phyloP scores from a whole-genome alignment of 2,329 filamentous ascomycete genomes.

The Aspergillus novoparasiticus region DNA sequence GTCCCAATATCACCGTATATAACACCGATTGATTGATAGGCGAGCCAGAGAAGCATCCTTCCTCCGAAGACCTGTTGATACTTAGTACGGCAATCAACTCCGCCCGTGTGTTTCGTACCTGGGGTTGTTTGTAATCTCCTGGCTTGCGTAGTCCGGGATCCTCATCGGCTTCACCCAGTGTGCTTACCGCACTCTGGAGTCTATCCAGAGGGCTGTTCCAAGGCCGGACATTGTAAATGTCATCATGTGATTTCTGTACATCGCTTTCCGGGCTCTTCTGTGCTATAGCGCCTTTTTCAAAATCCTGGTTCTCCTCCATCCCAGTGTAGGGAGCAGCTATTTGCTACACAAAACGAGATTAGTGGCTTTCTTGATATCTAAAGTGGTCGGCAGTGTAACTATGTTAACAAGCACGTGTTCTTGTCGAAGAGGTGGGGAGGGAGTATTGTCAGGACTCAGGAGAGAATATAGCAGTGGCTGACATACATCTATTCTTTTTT shows the following conservation, averaged over 20 bases:
- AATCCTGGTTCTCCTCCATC: constrained; percentile 4
- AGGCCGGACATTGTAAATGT: constrained; percentile 5
- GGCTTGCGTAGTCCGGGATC: constrained; percentile 16
- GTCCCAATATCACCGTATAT: constrained; percentile 65
- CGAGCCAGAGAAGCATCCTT: constrained; percentile 39
- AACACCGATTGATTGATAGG: constrained; percentile 59
- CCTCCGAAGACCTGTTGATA: constrained; percentile 12
- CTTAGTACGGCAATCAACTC: not conserved
- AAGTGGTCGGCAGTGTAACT: not conserved
- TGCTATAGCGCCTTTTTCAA: not conserved
- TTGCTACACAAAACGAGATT: not conserved
- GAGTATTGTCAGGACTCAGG: not conserved
- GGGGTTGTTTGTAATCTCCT: constrained; percentile 12
- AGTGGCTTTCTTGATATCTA: not conserved
- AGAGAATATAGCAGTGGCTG: not conserved
- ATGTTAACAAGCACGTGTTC: not conserved
- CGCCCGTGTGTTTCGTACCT: not conserved
- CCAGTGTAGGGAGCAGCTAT: not conserved
- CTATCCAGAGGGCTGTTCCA: constrained; percentile 6
- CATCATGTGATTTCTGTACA: not conserved
- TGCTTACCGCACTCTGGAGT: not conserved
- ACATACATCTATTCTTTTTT: not conserved
- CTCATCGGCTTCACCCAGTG: constrained; percentile 12
- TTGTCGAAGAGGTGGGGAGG: not conserved
- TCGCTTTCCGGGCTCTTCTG: not conserved